Evolutionary conservation across 371 early-diverging fungal species (phyloP).

Genomic region (Syncephalastrum sp.): DNA sequence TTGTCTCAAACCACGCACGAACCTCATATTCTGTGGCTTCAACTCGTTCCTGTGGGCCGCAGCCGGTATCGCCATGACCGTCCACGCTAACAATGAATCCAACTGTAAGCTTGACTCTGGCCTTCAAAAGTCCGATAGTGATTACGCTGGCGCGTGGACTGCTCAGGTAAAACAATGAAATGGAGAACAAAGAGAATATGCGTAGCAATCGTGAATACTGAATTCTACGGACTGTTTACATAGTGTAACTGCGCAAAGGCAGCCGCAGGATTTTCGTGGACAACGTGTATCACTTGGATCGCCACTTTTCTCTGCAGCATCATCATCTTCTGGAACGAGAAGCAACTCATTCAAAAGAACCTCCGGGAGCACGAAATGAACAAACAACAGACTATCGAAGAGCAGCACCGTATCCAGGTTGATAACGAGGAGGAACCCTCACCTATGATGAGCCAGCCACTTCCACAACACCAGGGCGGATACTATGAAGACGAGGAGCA

Average conservation of each 20-base stretch:
- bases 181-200: not conserved
- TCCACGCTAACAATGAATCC: slow-evolving; percentile 25
- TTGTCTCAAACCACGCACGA: slow-evolving; percentile 37
- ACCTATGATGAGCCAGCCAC: too few species aligned
- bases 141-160: slow-evolving; percentile 29
- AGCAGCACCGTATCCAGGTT: not conserved
- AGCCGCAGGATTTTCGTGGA: slow-evolving; percentile 45
- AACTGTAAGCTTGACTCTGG: slow-evolving; percentile 27
- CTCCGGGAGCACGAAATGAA: slow-evolving; percentile 28
- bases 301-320: slow-evolving; percentile 26
- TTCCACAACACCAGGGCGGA: too few species aligned
- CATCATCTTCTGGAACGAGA: slow-evolving; percentile 42
- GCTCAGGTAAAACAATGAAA: slow-evolving; percentile 31
- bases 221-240: not conserved
- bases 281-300: slow-evolving; percentile 43
- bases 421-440: not conserved
- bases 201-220: too few species aligned
- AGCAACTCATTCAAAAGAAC: slow-evolving; percentile 33
- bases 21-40: slow-evolving; percentile 33
- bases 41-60: slow-evolving; percentile 34
- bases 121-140: slow-evolving; percentile 15
- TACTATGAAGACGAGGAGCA: too few species aligned
- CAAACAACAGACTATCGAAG: slow-evolving; percentile 17
- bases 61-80: slow-evolving; percentile 39
- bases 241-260: slow-evolving; percentile 48